Base-by-base conservation (phyloP, 495 filamentous ascomycete genomes). In the Daldinia grandis region DNA sequence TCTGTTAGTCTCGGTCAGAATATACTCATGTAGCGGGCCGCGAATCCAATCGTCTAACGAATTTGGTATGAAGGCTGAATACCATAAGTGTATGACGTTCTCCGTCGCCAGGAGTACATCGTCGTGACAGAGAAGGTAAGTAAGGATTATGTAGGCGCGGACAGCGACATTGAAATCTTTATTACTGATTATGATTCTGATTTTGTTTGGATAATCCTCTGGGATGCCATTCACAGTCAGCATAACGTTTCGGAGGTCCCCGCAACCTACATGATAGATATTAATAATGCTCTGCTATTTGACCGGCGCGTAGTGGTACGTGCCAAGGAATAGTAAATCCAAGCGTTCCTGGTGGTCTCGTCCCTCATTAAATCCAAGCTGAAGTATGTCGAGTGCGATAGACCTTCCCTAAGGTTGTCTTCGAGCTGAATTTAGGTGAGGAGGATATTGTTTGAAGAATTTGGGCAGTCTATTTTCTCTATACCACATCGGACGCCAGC, bases 321-420 rank as follows among this genome's bases (percentile, higher is more conserved):
- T 47, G 21, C 42, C 42, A 21, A 47, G 10, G 42, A 47, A 47
- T 47, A 47, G 19, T 21, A 47, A 21, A 47, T 24, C 9, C 19
- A 47, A 10, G 9, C 24, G 19, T 47, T 12, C 19, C 8, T 9
- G 2, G 1, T 19, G 24, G 3, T 12, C 7, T 21, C 0, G 2
- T 5, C 19, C 19, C 17, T 47, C 42, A 3, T 47, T 47, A 2
- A 0, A 10, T 21, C 1, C 3, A 21, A 47, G 42, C 7, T 10
- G 6, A 1, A 47, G 42, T 47, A 47, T 47, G 10, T 47, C 42
- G 2, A 47, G n/a, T 9, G 42, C 42, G 1, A 21, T 9, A 47
- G 42, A 47, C 42, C 42, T 12, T 47, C 42, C 42, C 42, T 47
- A 47, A 47, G 17, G 42, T 47, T 47, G 42, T 47, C 17, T 47